phyloP scores from a whole-genome alignment of 164 flowering plant species.

The Magnolia officinalis region DNA sequence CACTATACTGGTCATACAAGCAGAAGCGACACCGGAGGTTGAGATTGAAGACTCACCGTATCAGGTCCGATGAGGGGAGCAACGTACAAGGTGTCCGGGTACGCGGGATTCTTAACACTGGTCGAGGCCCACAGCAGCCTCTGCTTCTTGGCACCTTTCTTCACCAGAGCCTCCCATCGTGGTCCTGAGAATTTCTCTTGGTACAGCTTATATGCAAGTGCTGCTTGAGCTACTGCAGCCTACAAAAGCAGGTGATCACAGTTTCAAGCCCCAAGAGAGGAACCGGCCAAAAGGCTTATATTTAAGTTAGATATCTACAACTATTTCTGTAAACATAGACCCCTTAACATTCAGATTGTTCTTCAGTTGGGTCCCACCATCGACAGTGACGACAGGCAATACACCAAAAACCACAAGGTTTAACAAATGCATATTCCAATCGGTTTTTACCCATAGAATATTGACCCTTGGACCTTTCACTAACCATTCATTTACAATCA shows the following conservation, averaged over 20 bases:
- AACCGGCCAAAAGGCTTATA: too few species aligned
- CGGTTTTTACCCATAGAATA: too few species aligned
- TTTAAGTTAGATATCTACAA: too few species aligned
- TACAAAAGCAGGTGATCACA: conserved; percentile 21
- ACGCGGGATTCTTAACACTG: conserved; percentile 95
- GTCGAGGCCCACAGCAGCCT: conserved; percentile 98
- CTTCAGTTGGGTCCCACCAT: too few species aligned
- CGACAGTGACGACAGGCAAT: too few species aligned
- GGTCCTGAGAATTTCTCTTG: conserved; percentile 98
- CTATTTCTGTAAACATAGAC: too few species aligned
- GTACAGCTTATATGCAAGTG: conserved; percentile 86
- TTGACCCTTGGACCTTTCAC: too few species aligned
- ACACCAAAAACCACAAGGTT: too few species aligned
- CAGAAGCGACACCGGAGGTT: neutral
- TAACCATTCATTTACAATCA: too few species aligned
- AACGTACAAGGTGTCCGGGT: conserved; percentile 85
- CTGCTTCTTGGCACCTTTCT: conserved; percentile 99
- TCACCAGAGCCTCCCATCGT: conserved; percentile 96
- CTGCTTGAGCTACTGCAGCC: conserved; percentile 99
- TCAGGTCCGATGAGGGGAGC: conserved; percentile 99
- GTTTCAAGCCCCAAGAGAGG: neutral
- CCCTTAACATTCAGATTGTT: too few species aligned
- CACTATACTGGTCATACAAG: too few species aligned
- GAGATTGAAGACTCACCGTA: conserved; percentile 46
- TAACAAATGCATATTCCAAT: too few species aligned